Base-by-base conservation (phyloP, 2,329 filamentous ascomycete species). In the Fusarium fujikuroi region DNA sequence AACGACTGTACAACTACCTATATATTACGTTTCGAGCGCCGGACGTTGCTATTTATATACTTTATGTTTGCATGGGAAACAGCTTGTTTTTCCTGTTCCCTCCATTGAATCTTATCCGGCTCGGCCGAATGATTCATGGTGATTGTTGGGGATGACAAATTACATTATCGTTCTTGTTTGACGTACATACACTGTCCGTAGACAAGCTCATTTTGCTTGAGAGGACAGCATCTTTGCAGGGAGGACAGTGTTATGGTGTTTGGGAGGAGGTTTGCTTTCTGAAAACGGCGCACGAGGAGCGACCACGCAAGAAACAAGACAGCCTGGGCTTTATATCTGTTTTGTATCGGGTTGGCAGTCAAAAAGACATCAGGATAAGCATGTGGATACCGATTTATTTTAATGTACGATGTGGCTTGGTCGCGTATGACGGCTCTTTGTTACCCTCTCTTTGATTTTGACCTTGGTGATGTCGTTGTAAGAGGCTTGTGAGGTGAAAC, bases 11-110 rank as follows among this genome's bases (percentile, higher is more conserved):
- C 69, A 69, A 78, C 40, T 74, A 69, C 75, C 47, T 74, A 70
- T 74, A 70, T 42, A 72, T 70, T 65, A 70, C 71, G 43, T 67
- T 77, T 77, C 74, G 70, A 77, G 74, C 75, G 79, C 74, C 70
- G 75, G 77, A 59, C 76, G 81, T 77, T 75, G 78, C 74, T 73
- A 78, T 80, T 77, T 79, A 79, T 71, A 69, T 76, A 76, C n/a
- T 34, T 50, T 77, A 77, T 72, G 73, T 69, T 73, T 39, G 69
- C 56, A 67, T 62, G 66, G 75, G 61, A 76, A 64, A 65, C 57
- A 52, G 52, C 64, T 53, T 44, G 44, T 44, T n/a, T 43, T 58
- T 63, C 36, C 39, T 66, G 69, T 56, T 71, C 56, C 39, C 25
- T 28, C n/a, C 18, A 64, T 59, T 64, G 50, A 63, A 60, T 72